phyloP scores from a whole-genome alignment of 2,329 filamentous ascomycete species.

The Paecilomyces niveus region DNA sequence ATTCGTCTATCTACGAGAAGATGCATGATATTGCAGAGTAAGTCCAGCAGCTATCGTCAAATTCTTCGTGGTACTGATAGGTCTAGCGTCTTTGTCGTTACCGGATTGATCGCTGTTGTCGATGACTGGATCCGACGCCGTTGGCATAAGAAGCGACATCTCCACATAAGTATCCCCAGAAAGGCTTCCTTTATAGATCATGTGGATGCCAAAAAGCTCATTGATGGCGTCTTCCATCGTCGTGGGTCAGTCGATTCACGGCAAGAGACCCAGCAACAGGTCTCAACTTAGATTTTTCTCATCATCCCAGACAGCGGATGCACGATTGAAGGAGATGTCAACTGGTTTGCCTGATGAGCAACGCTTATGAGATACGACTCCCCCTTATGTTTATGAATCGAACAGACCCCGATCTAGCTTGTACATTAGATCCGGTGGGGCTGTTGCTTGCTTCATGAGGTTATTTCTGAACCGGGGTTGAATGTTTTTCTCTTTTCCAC shows the following conservation, averaged over 20 bases:
- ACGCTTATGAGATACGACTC: not conserved
- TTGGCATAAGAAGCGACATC: constrained; percentile 55
- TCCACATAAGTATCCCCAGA: constrained; percentile 47
- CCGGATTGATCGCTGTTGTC: constrained; percentile 80
- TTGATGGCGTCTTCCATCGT: constrained; percentile 58
- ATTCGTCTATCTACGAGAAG: constrained; percentile 60
- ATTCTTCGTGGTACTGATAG: not conserved
- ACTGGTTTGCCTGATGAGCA: not conserved
- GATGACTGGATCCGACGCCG: constrained; percentile 83
- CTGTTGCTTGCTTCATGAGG: not conserved
- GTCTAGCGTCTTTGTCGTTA: constrained; percentile 72
- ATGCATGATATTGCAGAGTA: constrained; percentile 83
- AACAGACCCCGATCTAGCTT: not conserved
- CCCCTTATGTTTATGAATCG: not conserved
- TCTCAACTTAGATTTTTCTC: not conserved
- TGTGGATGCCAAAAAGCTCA: constrained; percentile 54
- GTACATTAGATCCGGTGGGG: not conserved
- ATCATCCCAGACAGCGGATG: not conserved
- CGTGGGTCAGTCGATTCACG: constrained; percentile 27
- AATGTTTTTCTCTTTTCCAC: not conserved
- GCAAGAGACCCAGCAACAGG: not conserved
- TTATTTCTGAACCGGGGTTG: not conserved
- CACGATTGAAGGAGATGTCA: not conserved
- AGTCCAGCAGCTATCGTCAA: constrained; percentile 29
- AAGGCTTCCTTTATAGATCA: constrained; percentile 52